Conservation (phyloP, 1,284 basidiomycete species). For the Ceratobasidium sp. region DNA sequence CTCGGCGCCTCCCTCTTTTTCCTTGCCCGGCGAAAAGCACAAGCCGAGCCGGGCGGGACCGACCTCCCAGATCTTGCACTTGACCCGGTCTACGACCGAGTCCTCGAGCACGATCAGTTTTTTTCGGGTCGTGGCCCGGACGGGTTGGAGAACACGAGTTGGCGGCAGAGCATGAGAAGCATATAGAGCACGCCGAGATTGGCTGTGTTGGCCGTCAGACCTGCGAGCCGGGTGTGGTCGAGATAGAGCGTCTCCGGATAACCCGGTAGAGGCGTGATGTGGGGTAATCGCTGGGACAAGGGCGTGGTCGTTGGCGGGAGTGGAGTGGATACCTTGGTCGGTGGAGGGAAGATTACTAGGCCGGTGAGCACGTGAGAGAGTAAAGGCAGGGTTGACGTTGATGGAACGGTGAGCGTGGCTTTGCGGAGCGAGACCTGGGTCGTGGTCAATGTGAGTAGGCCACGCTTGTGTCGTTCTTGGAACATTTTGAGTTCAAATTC, state of each 20-base stretch:
- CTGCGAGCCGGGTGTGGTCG: constrained; percentile 80
- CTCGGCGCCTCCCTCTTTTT: constrained; percentile 58
- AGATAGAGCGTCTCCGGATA: constrained; percentile 90
- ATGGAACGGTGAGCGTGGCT: constrained; percentile 54
- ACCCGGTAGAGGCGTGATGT: constrained; percentile 51
- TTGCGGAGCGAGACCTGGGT: constrained; percentile 76
- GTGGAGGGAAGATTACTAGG: constrained; percentile 54
- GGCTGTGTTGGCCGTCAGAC: constrained; percentile 78
- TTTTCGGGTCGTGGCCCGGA: constrained; percentile 51
- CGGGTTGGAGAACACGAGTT: constrained; percentile 70
- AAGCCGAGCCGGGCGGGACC: constrained; percentile 72
- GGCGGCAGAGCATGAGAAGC: constrained; percentile 84
- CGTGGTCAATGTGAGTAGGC: constrained; percentile 65
- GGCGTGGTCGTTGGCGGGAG: constrained; percentile 55
- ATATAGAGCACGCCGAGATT: constrained; percentile 85
- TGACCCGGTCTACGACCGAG: constrained; percentile 63
- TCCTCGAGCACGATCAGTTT: constrained; percentile 37
- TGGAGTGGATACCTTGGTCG: constrained; percentile 56
- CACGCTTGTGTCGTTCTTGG: constrained; percentile 68
- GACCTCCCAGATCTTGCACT: constrained; percentile 83
- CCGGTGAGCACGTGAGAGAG: constrained; percentile 42
- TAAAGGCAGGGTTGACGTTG: constrained; percentile 58
- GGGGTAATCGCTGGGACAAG: constrained; percentile 56
- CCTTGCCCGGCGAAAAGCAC: constrained; percentile 62
- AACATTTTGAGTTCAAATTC: constrained; percentile 87